Conservation (phyloP, 805 yeast genomes). For the Ogataea polymorpha region DNA sequence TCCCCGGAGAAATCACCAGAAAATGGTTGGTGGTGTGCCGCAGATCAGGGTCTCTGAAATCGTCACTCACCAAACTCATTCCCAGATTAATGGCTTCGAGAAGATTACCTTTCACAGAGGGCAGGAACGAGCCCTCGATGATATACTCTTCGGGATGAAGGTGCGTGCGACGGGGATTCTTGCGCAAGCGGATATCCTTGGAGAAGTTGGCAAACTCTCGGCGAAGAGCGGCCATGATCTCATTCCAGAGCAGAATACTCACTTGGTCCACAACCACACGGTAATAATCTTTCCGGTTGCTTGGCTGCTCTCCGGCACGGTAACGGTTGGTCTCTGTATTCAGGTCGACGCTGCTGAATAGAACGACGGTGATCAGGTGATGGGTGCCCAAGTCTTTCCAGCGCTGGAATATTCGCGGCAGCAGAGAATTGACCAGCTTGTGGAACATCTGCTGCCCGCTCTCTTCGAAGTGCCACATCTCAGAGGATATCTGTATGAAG, state of each 20-base stretch:
- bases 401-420: slow-evolving; percentile 82
- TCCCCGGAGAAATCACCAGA: slow-evolving; percentile 83
- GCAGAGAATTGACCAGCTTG: slow-evolving; percentile 84
- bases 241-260: slow-evolving; percentile 82
- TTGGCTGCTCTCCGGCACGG: slow-evolving; percentile 64
- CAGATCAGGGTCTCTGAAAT: slow-evolving; percentile 80
- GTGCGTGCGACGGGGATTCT: slow-evolving; percentile 34
- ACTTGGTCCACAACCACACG: slow-evolving; percentile 95
- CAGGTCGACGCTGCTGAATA: slow-evolving; percentile 77
- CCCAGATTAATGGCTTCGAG: slow-evolving; percentile 86
- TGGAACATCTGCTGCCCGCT: slow-evolving; percentile 93
- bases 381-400: slow-evolving; percentile 89
- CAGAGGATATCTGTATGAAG: slow-evolving; percentile 83
- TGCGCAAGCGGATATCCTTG: slow-evolving; percentile 60
- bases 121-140: slow-evolving; percentile 65
- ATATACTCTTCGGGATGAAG: slow-evolving; percentile 33
- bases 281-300: slow-evolving; percentile 74
- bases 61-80: slow-evolving; percentile 68
- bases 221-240: slow-evolving; percentile 83
- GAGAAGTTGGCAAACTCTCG: slow-evolving; percentile 82
- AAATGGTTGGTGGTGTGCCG: slow-evolving; percentile 91
- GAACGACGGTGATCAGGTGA: slow-evolving; percentile 84
- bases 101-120: slow-evolving; percentile 86
- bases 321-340: slow-evolving; percentile 38
- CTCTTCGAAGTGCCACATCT: slow-evolving; percentile 98